Evolutionary conservation across 2,329 filamentous ascomycete genomes (phyloP), one percentile per base, ranked within the genome.

Genomic region (Bipolaris oryzae): DNA sequence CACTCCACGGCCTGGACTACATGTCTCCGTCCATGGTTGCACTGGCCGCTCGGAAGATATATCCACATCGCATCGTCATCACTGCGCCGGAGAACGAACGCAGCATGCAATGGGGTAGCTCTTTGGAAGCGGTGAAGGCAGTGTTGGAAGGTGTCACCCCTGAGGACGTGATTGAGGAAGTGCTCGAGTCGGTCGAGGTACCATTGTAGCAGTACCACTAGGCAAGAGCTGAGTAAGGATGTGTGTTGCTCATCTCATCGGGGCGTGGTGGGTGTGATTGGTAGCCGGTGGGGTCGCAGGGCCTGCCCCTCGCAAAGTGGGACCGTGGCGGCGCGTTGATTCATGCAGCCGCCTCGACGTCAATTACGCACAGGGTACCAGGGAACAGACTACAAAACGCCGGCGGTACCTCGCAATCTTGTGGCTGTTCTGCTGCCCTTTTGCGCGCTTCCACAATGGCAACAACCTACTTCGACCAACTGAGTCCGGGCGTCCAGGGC

Each of bases 91-190:
- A 86, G 59, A 85, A 87, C 55, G 95, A 98, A 78, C 84, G 92
- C 45, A 97, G 92, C 73, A 84, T 96, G 80, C 91, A 96, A 74
- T 99, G 96, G 87, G 95, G 95, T 0, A 97, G 94, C 74, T 87
- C 89, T 50, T 64, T 89, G 0, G 81, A 84, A 28, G 89, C 90
- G 3, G 85, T 97, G 1, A 81, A 84, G 61, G 81, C 83, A 15
- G 65, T 92, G 46, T 77, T 97, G 2, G 85, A 89, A 3, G 80
- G 80, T 31, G 75, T 85, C 3, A 84, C 79, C 1, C 77, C 81
- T 2, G 83, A 85, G 48, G 79, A 80, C 57, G 83, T 86, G 2
- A 79, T 88, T 41, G 84, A 87, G 47, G 81, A 85, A 42, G 83
- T 87, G 13, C 68, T 87, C n/a, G 76, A 78, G 31, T 79, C 79